Evolutionary conservation across 2,329 filamentous ascomycete genomes (phyloP).

Genomic region (Neurospora sp.): DNA sequence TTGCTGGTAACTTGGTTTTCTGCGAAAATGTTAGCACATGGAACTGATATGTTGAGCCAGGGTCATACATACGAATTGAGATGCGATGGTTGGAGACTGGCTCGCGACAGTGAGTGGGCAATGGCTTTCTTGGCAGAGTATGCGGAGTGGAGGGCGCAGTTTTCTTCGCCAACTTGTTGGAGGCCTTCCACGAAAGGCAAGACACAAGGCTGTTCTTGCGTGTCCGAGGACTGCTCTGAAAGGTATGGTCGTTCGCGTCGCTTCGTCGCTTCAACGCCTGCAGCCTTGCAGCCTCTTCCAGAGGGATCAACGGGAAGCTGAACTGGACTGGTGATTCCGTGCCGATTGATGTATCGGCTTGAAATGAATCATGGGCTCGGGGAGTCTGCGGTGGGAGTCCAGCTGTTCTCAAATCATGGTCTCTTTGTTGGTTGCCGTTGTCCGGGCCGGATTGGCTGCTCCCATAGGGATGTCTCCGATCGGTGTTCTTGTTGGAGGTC

Average conservation of each 20-base stretch:
- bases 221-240: constrained; percentile 12
- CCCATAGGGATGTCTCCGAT: not conserved
- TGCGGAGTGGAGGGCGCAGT: constrained; percentile 11
- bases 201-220: constrained; percentile 12
- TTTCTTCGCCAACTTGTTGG: constrained; percentile 10
- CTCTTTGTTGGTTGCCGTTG: not conserved
- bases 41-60: not conserved
- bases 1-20: constrained; percentile 5
- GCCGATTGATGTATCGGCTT: constrained; percentile 3
- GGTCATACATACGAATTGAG: constrained; percentile 2
- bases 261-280: constrained; percentile 16
- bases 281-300: constrained; percentile 22
- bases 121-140: constrained; percentile 6
- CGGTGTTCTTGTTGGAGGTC: not conserved
- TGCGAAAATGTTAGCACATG: not conserved
- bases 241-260: constrained; percentile 16
- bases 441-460: not conserved
- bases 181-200: constrained; percentile 5
- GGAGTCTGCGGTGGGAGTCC: not conserved
- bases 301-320: constrained; percentile 22
- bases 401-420: not conserved
- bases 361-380: constrained; percentile 1
- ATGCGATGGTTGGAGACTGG: constrained; percentile 6
- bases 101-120: constrained; percentile 3
- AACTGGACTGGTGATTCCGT: constrained; percentile 18